A percentile compares a stretch with the other conserved stretches of the same genome.
These are phyloP conservation scores for Pseudogymnoascus sp. DNA, from an alignment of 2,329 filamentous ascomycete genomes.

Conservation along the genomic window DNA sequence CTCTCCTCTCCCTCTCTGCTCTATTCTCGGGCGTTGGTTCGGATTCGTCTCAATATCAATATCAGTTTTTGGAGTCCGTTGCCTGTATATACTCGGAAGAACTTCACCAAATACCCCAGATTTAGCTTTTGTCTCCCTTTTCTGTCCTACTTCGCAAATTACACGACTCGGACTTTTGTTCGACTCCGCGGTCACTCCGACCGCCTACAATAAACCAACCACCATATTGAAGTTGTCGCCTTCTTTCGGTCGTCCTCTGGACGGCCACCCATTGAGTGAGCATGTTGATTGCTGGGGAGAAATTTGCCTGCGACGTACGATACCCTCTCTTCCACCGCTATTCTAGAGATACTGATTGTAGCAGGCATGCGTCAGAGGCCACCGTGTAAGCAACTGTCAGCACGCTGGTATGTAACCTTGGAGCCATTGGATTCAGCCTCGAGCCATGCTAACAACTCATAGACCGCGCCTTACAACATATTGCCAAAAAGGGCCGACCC, in stretches of 20 bases:
- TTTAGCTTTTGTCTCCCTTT: constrained; percentile 13
- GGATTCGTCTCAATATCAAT: constrained; percentile 10
- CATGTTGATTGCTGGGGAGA: constrained; percentile 90
- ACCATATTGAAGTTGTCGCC: constrained; percentile 17
- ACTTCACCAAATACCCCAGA: constrained; percentile 16
- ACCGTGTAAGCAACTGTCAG: constrained; percentile 97
- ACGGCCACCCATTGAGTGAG: constrained; percentile 23
- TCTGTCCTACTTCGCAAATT: constrained; percentile 16
- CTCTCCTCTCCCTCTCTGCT: constrained; percentile 22
- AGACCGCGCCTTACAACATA: constrained; percentile 89
- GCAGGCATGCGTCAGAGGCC: constrained; percentile 73
- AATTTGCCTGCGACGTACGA: constrained; percentile 85
- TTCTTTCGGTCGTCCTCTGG: constrained; percentile 22
- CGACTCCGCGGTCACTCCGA: constrained; percentile 15
- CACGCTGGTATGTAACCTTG: constrained; percentile 66
- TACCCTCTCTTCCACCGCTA: neutral
- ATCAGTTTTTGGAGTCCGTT: constrained; percentile 7
- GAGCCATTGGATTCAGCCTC: constrained; percentile 16
- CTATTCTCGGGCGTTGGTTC: constrained; percentile 7
- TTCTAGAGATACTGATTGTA: neutral
- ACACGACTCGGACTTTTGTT: constrained; percentile 12
- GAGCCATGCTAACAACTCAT: constrained; percentile 18
- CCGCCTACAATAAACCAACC: constrained; percentile 19
- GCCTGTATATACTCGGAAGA: constrained; percentile 12
- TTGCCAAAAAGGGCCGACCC: constrained; percentile 95